A percentile compares a stretch with the other conserved stretches of the same genome.
Conservation (phyloP, 2,329 filamentous ascomycete genomes). For the Pyrenochaeta sp. region DNA sequence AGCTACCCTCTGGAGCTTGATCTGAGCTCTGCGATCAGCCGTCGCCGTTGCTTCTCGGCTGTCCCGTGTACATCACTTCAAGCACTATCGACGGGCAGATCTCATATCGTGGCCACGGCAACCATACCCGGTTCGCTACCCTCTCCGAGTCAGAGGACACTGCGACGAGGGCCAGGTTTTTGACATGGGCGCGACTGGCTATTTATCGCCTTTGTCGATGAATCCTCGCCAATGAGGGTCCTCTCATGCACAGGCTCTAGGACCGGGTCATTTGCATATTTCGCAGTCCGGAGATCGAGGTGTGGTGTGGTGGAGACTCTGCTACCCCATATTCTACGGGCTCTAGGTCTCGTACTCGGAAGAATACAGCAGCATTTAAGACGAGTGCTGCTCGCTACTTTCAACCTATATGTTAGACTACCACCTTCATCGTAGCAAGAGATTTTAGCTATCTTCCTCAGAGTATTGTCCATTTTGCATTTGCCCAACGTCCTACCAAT, state of each 20-base stretch:
- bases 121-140: slow-evolving; percentile 24
- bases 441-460: neutral
- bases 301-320: slow-evolving; percentile 20
- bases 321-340: slow-evolving; percentile 2
- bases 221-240: slow-evolving; percentile 20
- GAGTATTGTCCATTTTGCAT: neutral
- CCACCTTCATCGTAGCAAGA: slow-evolving; percentile 8
- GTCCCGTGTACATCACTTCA: slow-evolving; percentile 26
- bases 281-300: slow-evolving; percentile 8
- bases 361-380: slow-evolving; percentile 37
- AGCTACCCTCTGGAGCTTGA: slow-evolving; percentile 22
- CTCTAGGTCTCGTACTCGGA: slow-evolving; percentile 33
- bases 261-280: slow-evolving; percentile 23
- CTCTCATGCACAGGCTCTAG: slow-evolving; percentile 20
- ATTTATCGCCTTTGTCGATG: slow-evolving; percentile 20
- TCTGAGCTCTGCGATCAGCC: slow-evolving; percentile 12
- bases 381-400: slow-evolving; percentile 24
- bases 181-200: slow-evolving; percentile 25
- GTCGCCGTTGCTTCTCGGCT: slow-evolving; percentile 16
- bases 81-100: slow-evolving; percentile 33
- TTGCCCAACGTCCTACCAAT: neutral
- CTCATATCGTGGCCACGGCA: slow-evolving; percentile 23
- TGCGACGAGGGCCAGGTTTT: slow-evolving; percentile 18
- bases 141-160: slow-evolving; percentile 16
- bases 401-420: slow-evolving; percentile 8